Conservation (phyloP, 768 basidiomycete genomes). For the Leccinum incarnatum region DNA sequence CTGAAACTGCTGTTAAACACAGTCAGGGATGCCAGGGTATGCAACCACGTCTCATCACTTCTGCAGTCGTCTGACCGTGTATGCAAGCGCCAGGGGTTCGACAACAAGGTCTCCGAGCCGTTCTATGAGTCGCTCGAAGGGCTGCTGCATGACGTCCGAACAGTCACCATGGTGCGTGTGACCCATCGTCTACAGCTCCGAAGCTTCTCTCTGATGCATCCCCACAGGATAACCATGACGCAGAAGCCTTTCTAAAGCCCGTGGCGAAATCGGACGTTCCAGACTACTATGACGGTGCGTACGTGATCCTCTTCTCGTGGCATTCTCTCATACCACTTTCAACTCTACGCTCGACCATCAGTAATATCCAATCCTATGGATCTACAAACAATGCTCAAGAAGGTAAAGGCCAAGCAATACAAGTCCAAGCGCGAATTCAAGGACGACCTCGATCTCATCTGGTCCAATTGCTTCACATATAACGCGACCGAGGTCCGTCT, state of each 20-base stretch:
- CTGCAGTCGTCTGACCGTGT: constrained; percentile 20
- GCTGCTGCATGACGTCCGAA: constrained; percentile 80
- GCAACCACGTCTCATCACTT: constrained; percentile 33
- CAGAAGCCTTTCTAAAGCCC: constrained; percentile 90
- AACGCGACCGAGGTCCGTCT: constrained; percentile 84
- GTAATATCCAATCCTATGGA: constrained; percentile 97
- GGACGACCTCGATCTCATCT: constrained; percentile 93
- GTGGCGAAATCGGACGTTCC: constrained; percentile 88
- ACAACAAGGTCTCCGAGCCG: constrained; percentile 74
- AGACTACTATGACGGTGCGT: constrained; percentile 89
- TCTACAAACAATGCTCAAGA: constrained; percentile 86
- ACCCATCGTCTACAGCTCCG: constrained; percentile 16
- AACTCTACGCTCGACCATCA: constrained; percentile 31
- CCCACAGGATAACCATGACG: constrained; percentile 77
- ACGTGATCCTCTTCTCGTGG: background rate
- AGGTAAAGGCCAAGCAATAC: constrained; percentile 89
- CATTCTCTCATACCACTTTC: constrained; percentile 3
- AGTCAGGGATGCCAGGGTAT: constrained; percentile 86
- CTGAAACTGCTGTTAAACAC: constrained; percentile 78
- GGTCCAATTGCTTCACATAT: constrained; percentile 92
- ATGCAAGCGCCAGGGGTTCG: constrained; percentile 47
- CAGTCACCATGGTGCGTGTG: constrained; percentile 59
- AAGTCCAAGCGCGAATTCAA: constrained; percentile 93
- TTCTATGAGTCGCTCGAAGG: constrained; percentile 96
- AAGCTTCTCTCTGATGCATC: constrained; percentile 27